These are phyloP conservation scores for Lachnellula hyalina DNA, from an alignment of 2,329 filamentous ascomycete genomes.

Conservation along the genomic window DNA sequence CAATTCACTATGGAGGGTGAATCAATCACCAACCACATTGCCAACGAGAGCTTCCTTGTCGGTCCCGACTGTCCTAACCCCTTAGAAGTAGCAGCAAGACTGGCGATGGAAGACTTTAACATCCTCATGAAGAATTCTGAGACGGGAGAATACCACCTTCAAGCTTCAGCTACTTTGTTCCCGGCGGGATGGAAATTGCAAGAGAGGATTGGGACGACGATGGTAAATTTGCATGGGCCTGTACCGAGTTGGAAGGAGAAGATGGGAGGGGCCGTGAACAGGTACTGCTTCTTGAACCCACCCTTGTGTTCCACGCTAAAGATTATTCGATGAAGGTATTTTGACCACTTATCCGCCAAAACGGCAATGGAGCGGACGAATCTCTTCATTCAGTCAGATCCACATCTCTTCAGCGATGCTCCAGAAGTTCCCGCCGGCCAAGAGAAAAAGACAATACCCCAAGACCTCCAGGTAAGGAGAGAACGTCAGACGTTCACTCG, in stretches of 20 bases:
- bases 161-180: slow-evolving; percentile 47
- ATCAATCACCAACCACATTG: slow-evolving; percentile 39
- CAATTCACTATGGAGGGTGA: slow-evolving; percentile 36
- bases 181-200: slow-evolving; percentile 47
- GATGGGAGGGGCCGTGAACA: slow-evolving; percentile 37
- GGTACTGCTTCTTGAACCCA: slow-evolving; percentile 28
- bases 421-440: slow-evolving; percentile 30
- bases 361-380: slow-evolving; percentile 44
- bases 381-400: slow-evolving; percentile 44
- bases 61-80: slow-evolving; percentile 35
- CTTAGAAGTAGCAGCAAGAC: slow-evolving; percentile 43
- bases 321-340: slow-evolving; percentile 32
- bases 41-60: slow-evolving; percentile 38
- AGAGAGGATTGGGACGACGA: slow-evolving; percentile 43
- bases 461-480: slow-evolving; percentile 41
- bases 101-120: slow-evolving; percentile 48
- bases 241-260: slow-evolving; percentile 46
- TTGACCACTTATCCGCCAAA: slow-evolving; percentile 38
- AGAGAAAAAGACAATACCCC: slow-evolving; percentile 20
- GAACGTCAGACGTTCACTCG: slow-evolving; percentile 46
- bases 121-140: slow-evolving; percentile 40
- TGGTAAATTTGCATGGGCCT: slow-evolving; percentile 41
- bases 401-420: slow-evolving; percentile 41
- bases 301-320: not conserved
- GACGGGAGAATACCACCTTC: slow-evolving; percentile 42